Base-by-base conservation (phyloP, 495 filamentous ascomycete species). In the Astrothelium macrocarpum region DNA sequence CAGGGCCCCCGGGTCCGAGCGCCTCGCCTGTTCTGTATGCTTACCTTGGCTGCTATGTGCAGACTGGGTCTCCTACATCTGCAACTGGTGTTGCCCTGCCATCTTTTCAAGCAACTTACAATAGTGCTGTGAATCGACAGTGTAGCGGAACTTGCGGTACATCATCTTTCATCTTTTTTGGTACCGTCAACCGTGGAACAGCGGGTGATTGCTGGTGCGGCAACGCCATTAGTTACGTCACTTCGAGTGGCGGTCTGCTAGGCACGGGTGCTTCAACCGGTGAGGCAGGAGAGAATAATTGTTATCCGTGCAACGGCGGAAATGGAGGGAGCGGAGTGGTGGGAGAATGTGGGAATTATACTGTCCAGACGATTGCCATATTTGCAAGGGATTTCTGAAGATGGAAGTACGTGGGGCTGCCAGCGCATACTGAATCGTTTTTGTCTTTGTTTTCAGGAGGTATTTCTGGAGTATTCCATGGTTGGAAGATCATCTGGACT, bases 21-120 rank as follows among this genome's bases (percentile, higher is more conserved):
- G 63, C 58, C 26, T 32, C 64, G 1, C n/a, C 58, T 1, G 31
- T 26, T n/a, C 16, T 25, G 23, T 66, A 56, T 32, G 49, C 60
- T n/a, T 66, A 66, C 29, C 60, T 66, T 11, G 60, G 64, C 29
- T 66, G 64, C 49, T 66, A 66, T 32, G 36, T 66, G 20, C 64
- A 66, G 49, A 66, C 64, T 12, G 64, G 64, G 2, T 7, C 12
- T 1, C 56, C 58, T 18, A 29, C 53, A 1, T 59, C 43, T 39
- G n/a, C 46, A 26, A 62, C 64, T 16, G 64, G 64, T 26, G 60
- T 66, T 20, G 64, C 64, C 29, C 29, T 66, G 31, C n/a, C 60
- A 4, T 62, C 18, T 23, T 66, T 29, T 16, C 56, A 62, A 25
- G 64, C 64, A 11, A 66, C 60, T 2, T 66, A 66, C 34, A 20